phyloP scores from a whole-genome alignment of 176 grass and related monocot genomes.

The Juncus inflexus region DNA sequence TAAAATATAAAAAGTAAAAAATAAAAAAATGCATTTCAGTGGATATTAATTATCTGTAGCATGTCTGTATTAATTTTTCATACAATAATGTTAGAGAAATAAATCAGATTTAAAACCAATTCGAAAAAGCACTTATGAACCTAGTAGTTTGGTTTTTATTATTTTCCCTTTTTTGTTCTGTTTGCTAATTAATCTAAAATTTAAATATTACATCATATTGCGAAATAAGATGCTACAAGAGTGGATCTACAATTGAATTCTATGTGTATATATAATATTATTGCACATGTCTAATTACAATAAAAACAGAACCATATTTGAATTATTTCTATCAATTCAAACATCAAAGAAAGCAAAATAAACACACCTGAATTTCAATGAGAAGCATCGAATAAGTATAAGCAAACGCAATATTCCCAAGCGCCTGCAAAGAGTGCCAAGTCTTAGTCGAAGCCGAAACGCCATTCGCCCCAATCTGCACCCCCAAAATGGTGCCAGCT shows the following conservation, averaged over 20 bases:
- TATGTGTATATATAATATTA: no score
- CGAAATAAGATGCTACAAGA: no score
- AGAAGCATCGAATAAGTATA: constrained; percentile 97
- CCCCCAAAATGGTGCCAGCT: constrained; percentile 59
- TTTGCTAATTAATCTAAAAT: neutral
- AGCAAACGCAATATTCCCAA: constrained; percentile 89
- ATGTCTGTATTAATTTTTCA: no score
- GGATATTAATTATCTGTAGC: neutral
- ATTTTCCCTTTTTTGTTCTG: neutral
- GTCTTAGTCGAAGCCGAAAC: constrained; percentile 58
- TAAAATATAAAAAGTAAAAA: neutral
- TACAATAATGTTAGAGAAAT: no score
- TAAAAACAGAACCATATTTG: neutral
- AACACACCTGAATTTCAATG: constrained; percentile 72
- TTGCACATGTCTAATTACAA: no score
- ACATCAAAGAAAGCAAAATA: neutral
- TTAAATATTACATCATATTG: no score
- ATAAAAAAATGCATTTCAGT: neutral
- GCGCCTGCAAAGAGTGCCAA: constrained; percentile 78
- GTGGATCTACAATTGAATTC: neutral
- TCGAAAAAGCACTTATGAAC: no score
- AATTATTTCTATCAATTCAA: neutral
- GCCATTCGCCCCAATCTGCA: constrained; percentile 41
- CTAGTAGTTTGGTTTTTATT: neutral
- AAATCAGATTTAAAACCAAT: no score